A percentile compares a stretch with the other conserved stretches of the same genome.
Conservation (phyloP, 2,329 filamentous ascomycete genomes). For the Exophiala sp. region DNA sequence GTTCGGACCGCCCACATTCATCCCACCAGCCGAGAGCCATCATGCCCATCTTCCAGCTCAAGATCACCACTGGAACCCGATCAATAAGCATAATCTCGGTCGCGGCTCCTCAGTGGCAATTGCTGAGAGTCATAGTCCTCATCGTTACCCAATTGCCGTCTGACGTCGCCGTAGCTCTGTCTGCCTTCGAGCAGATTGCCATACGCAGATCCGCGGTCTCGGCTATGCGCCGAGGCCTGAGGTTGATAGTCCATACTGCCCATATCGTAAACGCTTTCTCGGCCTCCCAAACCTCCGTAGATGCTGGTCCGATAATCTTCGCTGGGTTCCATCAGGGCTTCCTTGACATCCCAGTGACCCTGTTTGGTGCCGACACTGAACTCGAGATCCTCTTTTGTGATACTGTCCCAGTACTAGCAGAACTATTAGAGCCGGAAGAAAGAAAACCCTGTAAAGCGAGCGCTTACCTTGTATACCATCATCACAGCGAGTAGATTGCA, state of each 20-base stretch:
- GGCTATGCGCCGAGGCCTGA: conserved; percentile 11
- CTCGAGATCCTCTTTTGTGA: conserved; percentile 95
- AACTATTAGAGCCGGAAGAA: conserved; percentile 11
- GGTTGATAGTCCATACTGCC: conserved; percentile 27
- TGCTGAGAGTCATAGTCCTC: conserved; percentile 21
- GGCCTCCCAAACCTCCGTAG: conserved; percentile 11
- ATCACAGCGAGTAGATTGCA: conserved; percentile 93
- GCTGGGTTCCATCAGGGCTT: conserved; percentile 62
- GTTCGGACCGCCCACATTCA: too few relatives aligned
- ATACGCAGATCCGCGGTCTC: conserved; percentile 16
- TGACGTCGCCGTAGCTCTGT: conserved; percentile 23
- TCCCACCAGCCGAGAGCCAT: too few relatives aligned
- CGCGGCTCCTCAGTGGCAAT: conserved; percentile 11
- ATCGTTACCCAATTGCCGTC: conserved; percentile 19
- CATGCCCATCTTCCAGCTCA: too few relatives aligned
- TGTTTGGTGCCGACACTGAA: conserved; percentile 93
- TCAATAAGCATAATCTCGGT: conserved; percentile 22
- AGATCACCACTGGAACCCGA: too few relatives aligned
- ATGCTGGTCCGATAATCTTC: conserved; percentile 57
- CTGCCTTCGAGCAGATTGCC: conserved; percentile 15
- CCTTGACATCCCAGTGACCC: conserved; percentile 98
- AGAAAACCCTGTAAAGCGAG: neutral
- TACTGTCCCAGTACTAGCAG: conserved; percentile 91
- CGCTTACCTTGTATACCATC: conserved; percentile 94
- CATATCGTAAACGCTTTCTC: conserved; percentile 65